phyloP scores from a whole-genome alignment of 768 basidiomycete species.

The Rhodotorula paludigena region DNA sequence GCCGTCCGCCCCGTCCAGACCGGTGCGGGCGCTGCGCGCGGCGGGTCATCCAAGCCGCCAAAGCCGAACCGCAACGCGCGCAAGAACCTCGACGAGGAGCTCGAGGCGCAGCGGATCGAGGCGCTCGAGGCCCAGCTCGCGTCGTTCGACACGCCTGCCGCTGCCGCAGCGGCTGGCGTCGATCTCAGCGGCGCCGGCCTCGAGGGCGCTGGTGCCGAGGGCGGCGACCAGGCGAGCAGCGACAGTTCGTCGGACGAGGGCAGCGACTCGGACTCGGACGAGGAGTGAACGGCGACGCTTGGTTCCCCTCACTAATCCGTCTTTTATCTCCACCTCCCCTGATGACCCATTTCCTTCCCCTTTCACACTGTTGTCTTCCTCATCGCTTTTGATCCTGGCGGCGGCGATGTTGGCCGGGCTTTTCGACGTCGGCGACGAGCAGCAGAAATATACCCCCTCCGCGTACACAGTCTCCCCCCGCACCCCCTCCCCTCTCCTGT shows the following conservation, averaged over 20 bases:
- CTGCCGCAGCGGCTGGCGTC: neutral
- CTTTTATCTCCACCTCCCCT: too few relatives aligned
- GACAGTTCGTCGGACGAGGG: conserved; percentile 24
- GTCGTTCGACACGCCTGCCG: conserved; percentile 60
- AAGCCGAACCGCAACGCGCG: conserved; percentile 40
- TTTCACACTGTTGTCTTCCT: neutral
- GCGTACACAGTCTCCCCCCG: neutral
- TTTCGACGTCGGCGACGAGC: too few relatives aligned
- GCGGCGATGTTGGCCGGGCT: too few relatives aligned
- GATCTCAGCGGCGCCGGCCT: neutral
- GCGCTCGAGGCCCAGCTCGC: conserved; percentile 81
- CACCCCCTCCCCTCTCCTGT: neutral
- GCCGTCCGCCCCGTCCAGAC: conserved; percentile 51
- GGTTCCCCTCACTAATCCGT: too few relatives aligned
- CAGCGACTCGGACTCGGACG: conserved; percentile 31
- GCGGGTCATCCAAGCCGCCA: conserved; percentile 35
- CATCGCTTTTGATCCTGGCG: neutral
- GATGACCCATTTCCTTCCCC: neutral
- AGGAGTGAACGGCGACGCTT: conserved; percentile 12
- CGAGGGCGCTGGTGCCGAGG: neutral
- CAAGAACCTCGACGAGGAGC: conserved; percentile 73
- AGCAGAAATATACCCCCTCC: neutral
- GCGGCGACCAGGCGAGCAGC: conserved; percentile 35
- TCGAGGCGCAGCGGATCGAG: conserved; percentile 90
- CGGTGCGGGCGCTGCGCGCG: conserved; percentile 29